Percentiles rank a stretch among this genome's conserved stretches.
Conservation (phyloP, 2,329 filamentous ascomycete species). For the Penicillium sp. region DNA sequence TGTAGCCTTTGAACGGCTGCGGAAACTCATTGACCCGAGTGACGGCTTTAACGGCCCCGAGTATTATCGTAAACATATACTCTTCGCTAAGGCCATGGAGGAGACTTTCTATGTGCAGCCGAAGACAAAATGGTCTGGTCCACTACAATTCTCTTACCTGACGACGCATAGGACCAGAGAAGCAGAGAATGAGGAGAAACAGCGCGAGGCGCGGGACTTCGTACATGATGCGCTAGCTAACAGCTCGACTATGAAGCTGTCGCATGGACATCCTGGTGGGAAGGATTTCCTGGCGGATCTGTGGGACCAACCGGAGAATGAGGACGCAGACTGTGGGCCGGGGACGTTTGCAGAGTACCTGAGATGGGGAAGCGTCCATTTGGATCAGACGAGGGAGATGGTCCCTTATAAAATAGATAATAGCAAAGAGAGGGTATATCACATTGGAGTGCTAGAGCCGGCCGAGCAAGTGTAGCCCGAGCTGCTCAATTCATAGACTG, state of each 20-base stretch:
- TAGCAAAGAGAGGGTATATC: neutral
- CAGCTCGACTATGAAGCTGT: no score
- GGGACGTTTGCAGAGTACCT: neutral
- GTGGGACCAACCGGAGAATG: neutral
- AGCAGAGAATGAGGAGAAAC: no score
- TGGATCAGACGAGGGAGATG: constrained; percentile 1
- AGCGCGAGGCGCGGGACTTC: no score
- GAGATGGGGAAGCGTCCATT: constrained; percentile 1
- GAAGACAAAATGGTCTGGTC: neutral
- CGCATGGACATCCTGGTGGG: no score
- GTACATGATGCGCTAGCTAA: no score
- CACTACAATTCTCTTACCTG: no score
- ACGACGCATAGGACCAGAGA: no score
- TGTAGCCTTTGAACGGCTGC: neutral
- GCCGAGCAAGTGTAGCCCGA: no score
- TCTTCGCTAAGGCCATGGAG: neutral
- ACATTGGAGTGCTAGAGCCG: neutral
- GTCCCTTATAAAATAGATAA: neutral
- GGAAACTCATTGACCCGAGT: neutral
- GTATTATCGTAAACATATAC: neutral
- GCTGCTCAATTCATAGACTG: no score
- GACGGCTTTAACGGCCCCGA: neutral
- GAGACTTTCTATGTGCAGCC: neutral
- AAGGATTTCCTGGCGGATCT: no score
- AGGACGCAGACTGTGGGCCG: neutral